Conservation (phyloP, 1,139 yeast genomes). For the Sugiyamaella pinicola region DNA sequence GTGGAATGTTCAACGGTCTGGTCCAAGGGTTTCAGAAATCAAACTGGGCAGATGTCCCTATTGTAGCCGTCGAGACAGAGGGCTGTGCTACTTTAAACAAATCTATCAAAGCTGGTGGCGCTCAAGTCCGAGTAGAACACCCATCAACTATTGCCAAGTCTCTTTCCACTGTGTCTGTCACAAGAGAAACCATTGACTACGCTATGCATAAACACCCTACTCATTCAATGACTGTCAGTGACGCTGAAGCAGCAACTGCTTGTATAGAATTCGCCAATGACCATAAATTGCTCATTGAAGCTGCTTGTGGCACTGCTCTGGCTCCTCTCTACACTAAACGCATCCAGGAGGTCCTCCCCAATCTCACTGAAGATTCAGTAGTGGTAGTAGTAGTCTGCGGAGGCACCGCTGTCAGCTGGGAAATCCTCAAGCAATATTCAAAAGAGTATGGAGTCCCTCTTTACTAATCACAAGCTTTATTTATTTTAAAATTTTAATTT, state of each 20-base stretch:
- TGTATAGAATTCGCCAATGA: conserved; percentile 55
- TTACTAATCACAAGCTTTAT: background rate
- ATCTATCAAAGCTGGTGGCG: conserved; percentile 48
- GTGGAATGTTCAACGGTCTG: conserved; percentile 69
- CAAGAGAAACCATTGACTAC: conserved; percentile 52
- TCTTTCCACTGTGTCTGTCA: conserved; percentile 61
- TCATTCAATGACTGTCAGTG: conserved; percentile 53
- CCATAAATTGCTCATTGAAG: conserved; percentile 60
- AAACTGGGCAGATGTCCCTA: conserved; percentile 49
- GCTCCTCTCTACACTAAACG: conserved; percentile 51
- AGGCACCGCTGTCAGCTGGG: conserved; percentile 39
- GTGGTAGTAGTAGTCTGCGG: conserved; percentile 43
- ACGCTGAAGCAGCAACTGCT: conserved; percentile 57
- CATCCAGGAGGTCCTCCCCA: conserved; percentile 34
- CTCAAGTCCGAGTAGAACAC: conserved; percentile 46
- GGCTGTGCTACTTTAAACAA: conserved; percentile 61
- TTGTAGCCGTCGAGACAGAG: conserved; percentile 64
- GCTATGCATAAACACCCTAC: conserved; percentile 47
- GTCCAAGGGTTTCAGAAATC: conserved; percentile 56
- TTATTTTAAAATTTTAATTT: background rate
- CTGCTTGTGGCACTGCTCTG: conserved; percentile 75
- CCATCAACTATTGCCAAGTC: conserved; percentile 64
- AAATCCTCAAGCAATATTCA: conserved; percentile 35
- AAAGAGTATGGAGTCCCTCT: conserved; percentile 30
- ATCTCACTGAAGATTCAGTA: conserved; percentile 32